Percentiles rank a stretch among this genome's conserved stretches.
Conservation (phyloP, 176 grass and related monocot genomes). For the Carex pumila region DNA sequence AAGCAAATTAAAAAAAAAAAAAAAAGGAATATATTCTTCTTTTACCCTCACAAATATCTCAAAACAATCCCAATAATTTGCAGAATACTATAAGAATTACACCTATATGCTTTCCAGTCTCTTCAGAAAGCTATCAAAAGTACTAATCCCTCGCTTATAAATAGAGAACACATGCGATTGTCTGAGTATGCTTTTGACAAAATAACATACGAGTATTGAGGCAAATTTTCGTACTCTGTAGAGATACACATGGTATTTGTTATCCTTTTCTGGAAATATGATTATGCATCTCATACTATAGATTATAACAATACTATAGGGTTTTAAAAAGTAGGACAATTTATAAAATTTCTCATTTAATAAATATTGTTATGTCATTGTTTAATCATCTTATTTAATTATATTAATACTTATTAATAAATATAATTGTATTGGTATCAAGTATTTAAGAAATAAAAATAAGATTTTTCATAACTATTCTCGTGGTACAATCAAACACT, state of each 20-base stretch:
- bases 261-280: not conserved
- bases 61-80: not conserved
- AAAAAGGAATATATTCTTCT: not conserved
- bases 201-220: not conserved
- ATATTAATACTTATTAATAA: no score
- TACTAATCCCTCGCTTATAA: no score
- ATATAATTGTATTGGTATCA: no score
- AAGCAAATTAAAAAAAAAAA: no score
- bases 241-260: not conserved
- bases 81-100: not conserved
- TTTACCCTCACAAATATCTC: not conserved
- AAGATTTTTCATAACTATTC: no score
- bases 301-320: not conserved
- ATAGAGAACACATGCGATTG: no score
- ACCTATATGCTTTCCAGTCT: not conserved
- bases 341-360: no score
- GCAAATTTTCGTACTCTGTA: not conserved
- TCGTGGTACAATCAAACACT: no score
- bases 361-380: no score
- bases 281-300: not conserved
- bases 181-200: no score
- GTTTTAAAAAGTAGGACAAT: not conserved
- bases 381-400: no score
- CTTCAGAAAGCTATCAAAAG: not conserved
- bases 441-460: no score